Percentiles rank a stretch among this genome's conserved stretches.
phyloP scores from a whole-genome alignment of 345 rosid genomes.

The Brassica cretica region DNA sequence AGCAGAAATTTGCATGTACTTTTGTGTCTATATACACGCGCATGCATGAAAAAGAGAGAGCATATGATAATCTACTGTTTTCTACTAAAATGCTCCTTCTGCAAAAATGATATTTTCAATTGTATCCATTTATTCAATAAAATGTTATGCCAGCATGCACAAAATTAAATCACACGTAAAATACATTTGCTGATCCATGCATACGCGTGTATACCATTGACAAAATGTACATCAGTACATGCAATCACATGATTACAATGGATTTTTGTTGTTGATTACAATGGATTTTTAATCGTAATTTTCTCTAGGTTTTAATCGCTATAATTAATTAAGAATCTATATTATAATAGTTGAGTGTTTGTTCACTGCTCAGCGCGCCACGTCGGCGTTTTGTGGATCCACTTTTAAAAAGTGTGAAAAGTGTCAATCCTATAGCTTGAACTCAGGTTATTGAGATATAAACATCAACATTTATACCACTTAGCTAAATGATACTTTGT shows the following conservation, averaged over 20 bases:
- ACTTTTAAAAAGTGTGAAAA: too few relatives aligned
- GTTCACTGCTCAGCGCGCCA: too few relatives aligned
- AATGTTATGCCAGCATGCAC: neutral
- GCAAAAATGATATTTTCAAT: neutral
- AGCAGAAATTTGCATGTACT: neutral
- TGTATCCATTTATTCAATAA: neutral
- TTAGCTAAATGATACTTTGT: too few relatives aligned
- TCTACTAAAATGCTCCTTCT: neutral
- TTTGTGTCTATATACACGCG: neutral
- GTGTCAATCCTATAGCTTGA: too few relatives aligned
- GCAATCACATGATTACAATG: neutral
- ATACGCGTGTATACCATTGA: neutral
- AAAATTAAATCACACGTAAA: neutral
- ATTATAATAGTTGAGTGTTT: too few relatives aligned
- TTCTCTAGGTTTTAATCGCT: too few relatives aligned
- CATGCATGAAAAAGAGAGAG: neutral
- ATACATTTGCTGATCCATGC: neutral
- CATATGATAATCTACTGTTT: neutral
- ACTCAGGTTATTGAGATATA: too few relatives aligned
- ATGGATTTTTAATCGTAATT: too few relatives aligned
- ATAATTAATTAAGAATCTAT: too few relatives aligned
- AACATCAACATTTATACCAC: too few relatives aligned
- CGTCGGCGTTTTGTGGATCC: too few relatives aligned
- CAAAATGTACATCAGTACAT: neutral
- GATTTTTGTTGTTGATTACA: too few relatives aligned